Base-by-base conservation (phyloP, 2,329 filamentous ascomycete species). In the Capronia coronata region DNA sequence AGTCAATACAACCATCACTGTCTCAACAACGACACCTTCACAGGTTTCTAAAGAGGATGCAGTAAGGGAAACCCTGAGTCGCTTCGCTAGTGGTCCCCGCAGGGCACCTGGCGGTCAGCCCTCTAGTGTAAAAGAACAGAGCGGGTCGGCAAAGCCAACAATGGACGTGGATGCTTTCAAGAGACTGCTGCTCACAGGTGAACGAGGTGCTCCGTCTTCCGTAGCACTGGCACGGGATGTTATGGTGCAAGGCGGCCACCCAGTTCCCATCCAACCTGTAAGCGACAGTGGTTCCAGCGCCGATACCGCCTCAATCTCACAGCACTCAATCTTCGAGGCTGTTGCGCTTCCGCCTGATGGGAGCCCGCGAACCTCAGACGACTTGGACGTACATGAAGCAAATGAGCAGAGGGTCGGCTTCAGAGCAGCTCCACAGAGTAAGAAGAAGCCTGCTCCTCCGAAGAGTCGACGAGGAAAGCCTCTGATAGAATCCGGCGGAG, bases 91-190 rank as follows among this genome's bases (percentile, higher is more conserved):
- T 42, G 44, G 16, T 22, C 50, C 57, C 19, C 43, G 47, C 16
- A 48, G 47, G 14, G 45, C 29, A 22, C 29, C 46, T 13, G 41
- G 29, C 22, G 21, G 18, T 32, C 29, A 47, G 21, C 27, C 46
- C 34, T 37, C 34, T 8, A 11, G 7, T 14, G 38, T 13, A 29
- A 49, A 51, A 34, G 46, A 54, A 21, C 37, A 40, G 34, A 19
- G 35, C 53, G 57, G 51, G 13, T 60, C 56, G 49, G 55, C 59
- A 41, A 68, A 64, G 62, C 65, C 64, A 30, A 75, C 79, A 0
- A 67, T 91, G 55, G 85, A 93, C 62, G 87, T 91, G 1, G 81
- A 87, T 62, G 82, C 86, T 6, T 93, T 93, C 68, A 83, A 82
- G 62, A 77, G 83, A 51, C 68, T 93, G 53, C 74, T 93, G 41